phyloP scores from a whole-genome alignment of 2,329 filamentous ascomycete genomes.

The Chaetomium globosum region DNA sequence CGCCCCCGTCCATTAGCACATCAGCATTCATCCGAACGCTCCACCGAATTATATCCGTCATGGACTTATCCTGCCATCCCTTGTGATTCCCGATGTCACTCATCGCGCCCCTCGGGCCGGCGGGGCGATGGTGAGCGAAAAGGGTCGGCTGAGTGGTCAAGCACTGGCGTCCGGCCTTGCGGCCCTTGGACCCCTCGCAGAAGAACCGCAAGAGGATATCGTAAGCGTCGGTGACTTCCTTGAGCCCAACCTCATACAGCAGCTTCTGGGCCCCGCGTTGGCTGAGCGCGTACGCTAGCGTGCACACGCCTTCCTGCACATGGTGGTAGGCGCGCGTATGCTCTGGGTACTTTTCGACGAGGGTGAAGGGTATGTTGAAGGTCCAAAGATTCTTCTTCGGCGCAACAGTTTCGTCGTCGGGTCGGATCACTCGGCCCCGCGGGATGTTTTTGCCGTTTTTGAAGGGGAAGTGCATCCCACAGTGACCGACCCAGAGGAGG shows the following conservation, averaged over 20 bases:
- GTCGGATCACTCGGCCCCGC: slow-evolving; percentile 41
- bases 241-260: slow-evolving; percentile 47
- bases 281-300: slow-evolving; percentile 48
- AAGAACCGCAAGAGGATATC: slow-evolving; percentile 49
- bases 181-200: slow-evolving; percentile 45
- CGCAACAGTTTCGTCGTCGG: slow-evolving; percentile 43
- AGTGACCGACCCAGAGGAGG: slow-evolving; percentile 54
- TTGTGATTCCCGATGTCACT: slow-evolving; percentile 46
- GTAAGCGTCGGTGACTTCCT: slow-evolving; percentile 42
- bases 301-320: slow-evolving; percentile 46
- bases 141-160: slow-evolving; percentile 48
- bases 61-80: slow-evolving; percentile 37
- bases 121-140: slow-evolving; percentile 51
- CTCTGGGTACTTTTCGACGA: slow-evolving; percentile 42
- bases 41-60: slow-evolving; percentile 45
- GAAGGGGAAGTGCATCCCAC: slow-evolving; percentile 42
- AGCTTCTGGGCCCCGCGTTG: slow-evolving; percentile 46
- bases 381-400: slow-evolving; percentile 41
- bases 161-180: slow-evolving; percentile 44
- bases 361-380: slow-evolving; percentile 40
- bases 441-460: slow-evolving; percentile 31
- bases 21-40: slow-evolving; percentile 48
- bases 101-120: slow-evolving; percentile 40
- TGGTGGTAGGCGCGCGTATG: slow-evolving; percentile 50
- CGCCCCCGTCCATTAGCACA: slow-evolving; percentile 43